A percentile compares a stretch with the other conserved stretches of the same genome.
phyloP scores from a whole-genome alignment of 176 grass and related monocot species.

The Eragrostis nindensis region DNA sequence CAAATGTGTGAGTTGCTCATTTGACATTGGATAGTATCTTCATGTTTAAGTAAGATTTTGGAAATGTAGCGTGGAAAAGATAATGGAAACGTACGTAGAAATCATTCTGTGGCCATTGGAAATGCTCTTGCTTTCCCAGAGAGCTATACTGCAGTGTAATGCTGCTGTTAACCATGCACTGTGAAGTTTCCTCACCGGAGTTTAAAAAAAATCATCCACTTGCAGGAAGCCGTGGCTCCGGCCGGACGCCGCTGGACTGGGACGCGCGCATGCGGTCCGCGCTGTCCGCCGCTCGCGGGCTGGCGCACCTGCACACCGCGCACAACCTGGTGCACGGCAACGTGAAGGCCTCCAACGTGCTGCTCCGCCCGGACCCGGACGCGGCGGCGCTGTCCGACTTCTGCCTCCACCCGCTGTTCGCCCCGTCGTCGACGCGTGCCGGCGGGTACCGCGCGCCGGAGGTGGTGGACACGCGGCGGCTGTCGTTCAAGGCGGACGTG shows the following conservation, averaged over 20 bases:
- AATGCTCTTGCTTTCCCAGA: background rate
- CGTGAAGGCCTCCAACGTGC: constrained; percentile 89
- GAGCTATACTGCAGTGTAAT: background rate
- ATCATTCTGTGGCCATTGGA: background rate
- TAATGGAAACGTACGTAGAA: background rate
- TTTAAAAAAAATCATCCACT: background rate
- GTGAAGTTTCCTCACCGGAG: constrained; percentile 28
- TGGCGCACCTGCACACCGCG: constrained; percentile 73
- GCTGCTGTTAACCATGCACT: background rate
- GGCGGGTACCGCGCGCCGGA: constrained; percentile 88
- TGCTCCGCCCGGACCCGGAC: constrained; percentile 77
- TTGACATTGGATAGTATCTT: background rate
- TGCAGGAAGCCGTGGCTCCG: constrained; percentile 84
- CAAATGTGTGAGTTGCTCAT: background rate
- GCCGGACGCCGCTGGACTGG: constrained; percentile 87
- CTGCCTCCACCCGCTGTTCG: constrained; percentile 75
- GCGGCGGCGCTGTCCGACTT: constrained; percentile 76
- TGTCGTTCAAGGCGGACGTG: constrained; percentile 82
- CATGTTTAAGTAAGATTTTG: background rate
- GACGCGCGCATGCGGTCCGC: constrained; percentile 80
- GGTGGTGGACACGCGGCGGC: constrained; percentile 74
- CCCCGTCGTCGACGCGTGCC: constrained; percentile 44
- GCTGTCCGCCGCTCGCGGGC: constrained; percentile 71
- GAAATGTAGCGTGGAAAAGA: background rate
- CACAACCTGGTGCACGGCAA: constrained; percentile 82